Conservation (phyloP, 1,139 yeast species). For the Scheffersomyces illinoinensis region DNA sequence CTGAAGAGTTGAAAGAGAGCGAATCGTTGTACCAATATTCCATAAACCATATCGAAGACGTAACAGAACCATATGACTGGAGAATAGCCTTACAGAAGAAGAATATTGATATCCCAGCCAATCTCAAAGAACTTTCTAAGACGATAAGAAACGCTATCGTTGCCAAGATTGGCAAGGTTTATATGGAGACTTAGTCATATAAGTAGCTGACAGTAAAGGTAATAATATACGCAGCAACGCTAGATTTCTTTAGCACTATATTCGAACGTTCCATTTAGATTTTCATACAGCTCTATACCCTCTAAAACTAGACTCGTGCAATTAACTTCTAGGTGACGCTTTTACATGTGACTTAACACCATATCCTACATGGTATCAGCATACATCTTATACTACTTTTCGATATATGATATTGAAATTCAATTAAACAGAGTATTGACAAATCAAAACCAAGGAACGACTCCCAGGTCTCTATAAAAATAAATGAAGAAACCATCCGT, state of each 20-base stretch:
- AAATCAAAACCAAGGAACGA: not conserved
- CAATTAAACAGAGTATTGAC: not conserved
- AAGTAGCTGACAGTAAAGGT: not conserved
- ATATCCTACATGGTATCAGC: no score
- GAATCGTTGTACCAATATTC: slow-evolving; percentile 35
- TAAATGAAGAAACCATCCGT: not conserved
- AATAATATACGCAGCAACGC: not conserved
- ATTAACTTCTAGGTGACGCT: no score
- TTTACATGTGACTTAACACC: no score
- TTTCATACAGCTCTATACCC: not conserved
- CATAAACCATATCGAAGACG: slow-evolving; percentile 23
- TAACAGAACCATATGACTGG: slow-evolving; percentile 33
- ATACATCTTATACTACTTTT: not conserved
- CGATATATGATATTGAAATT: not conserved
- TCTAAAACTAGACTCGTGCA: no score
- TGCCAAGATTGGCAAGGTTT: slow-evolving; percentile 41
- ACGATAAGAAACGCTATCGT: slow-evolving; percentile 34
- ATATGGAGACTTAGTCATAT: slow-evolving; percentile 18
- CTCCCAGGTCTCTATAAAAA: not conserved
- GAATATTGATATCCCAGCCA: slow-evolving; percentile 22
- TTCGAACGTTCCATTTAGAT: not conserved
- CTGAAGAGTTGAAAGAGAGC: slow-evolving; percentile 28
- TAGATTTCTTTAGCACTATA: not conserved
- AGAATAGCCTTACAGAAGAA: slow-evolving; percentile 22
- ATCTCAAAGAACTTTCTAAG: slow-evolving; percentile 24